Base-by-base conservation (phyloP, 2,329 filamentous ascomycete species). In the Nemania sp. region DNA sequence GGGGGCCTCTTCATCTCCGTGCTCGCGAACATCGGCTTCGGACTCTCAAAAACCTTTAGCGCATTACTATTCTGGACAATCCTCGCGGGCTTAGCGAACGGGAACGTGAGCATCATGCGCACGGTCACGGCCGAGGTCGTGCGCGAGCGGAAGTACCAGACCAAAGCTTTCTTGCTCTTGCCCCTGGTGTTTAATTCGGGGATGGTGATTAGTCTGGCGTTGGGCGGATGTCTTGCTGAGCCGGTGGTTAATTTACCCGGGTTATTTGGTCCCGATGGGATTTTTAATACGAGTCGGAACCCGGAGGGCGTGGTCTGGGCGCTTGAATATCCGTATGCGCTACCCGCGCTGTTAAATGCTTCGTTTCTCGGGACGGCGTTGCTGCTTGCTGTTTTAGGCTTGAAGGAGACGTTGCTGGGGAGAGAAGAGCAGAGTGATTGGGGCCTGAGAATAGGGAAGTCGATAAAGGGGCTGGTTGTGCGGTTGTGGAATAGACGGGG, bases 101-200 rank as follows among this genome's bases (percentile, higher is more conserved):
- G 86, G 2, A 91, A 90, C 65, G 80, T 89, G 2, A 86, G 86
- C 0, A 86, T 90, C 3, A 86, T 90, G 84, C 75, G 86, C 56
- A 89, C 86, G 5, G 86, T 90, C 80, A 86, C 90, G 40, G 80
- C 81, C 2, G 88, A 91, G 69, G 86, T 88, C 28, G 82, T 90
- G 31, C 77, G 79, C 44, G 86, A 89, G 71, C 88, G 87, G 70
- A 86, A 81, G 75, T 87, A 69, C 56, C 75, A 75, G 57, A 73
- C 75, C 6, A 70, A 72, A 56, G 73, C 75, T 0, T 77, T 77
- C 41, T 62, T 76, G 17, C 65, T 77, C 22, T 60, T 77, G 50
- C 75, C 75, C 3, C 86, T 91, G 80, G 87, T 85, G 43, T 86
- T 89, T 70, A 89, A 89, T 61, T 57, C 64, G 3, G 70, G 73